Base-by-base conservation (phyloP, 306 rosid genomes). In the Prunus padus region DNA sequence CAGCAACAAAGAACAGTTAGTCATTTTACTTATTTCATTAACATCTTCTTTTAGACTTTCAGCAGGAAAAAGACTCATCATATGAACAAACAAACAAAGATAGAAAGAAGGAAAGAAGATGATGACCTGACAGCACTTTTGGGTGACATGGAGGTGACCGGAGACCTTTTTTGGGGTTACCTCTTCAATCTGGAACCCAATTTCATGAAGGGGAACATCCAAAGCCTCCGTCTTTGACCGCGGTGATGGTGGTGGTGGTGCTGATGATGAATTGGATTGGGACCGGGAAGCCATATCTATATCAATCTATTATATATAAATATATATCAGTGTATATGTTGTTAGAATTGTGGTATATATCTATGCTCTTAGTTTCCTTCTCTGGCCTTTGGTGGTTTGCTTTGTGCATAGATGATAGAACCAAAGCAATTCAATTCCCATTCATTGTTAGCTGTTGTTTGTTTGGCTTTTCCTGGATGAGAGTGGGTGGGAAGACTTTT, bases 41-140 rank as follows among this genome's bases (percentile, higher is more conserved):
- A 30, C 37, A 26, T 8, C 25, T 7, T 64, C 18, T 25, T 33
- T n/a, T 20, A 4, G 20, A 40, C 31, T 54, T 59, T 52, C 19
- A n/a, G n/a, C 66, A 2, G 4, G 40, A 9, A 33, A 37, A 40
- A 18, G 22, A n/a, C n/a, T 20, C 64, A 12, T 71, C 20, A 7
- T 37, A 44, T 14, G 50, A n/a, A 42, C 50, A 54, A 9, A 67
- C 50, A 25, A 49, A 26, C 1, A 33, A 33, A 33, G 40, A 33
- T 33, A 33, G 40, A 44, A 18, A 14, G 50, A 62, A 44, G 75
- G 10, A 28, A 5, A 31, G 75, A 51, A 61, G 30, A 30, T 44
- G 44, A n/a, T 33, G 31, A 92, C 97, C 97, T 92, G 98, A 50
- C 92, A 87, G 81, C 90, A 88, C 42, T 83, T 92, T 0, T 67